Conservation (phyloP, 1,139 yeast genomes). For the Sugiyamaella japonica region DNA sequence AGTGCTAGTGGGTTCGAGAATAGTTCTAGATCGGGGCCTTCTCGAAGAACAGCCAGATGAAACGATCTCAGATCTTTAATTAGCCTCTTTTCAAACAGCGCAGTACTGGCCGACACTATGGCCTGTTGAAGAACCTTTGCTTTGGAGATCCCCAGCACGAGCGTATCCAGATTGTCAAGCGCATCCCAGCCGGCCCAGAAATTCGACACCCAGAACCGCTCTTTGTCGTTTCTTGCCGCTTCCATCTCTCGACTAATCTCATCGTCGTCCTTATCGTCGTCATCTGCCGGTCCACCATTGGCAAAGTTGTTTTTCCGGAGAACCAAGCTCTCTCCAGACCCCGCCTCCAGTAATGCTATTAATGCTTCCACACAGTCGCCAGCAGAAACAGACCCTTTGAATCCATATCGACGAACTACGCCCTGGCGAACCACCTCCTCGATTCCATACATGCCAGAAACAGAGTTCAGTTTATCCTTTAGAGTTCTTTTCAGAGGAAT, state of each 20-base stretch:
- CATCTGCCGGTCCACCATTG: conserved; percentile 23
- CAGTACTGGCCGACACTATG: conserved; percentile 87
- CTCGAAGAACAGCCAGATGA: conserved; percentile 83
- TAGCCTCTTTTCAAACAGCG: conserved; percentile 76
- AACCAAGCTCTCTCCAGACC: conserved; percentile 23
- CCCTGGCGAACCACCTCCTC: conserved; percentile 86
- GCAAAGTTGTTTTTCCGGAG: conserved; percentile 15
- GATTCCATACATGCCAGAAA: conserved; percentile 73
- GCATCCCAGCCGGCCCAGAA: conserved; percentile 98
- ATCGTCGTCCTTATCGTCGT: conserved; percentile 21
- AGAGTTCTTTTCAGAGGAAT: conserved; percentile 72
- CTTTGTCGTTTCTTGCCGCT: conserved; percentile 9
- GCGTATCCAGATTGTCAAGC: conserved; percentile 60
- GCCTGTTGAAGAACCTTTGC: conserved; percentile 83
- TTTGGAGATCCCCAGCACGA: conserved; percentile 68
- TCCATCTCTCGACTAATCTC: conserved; percentile 2
- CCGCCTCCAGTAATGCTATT: conserved; percentile 73
- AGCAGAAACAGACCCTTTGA: conserved; percentile 82
- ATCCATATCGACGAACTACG: conserved; percentile 82
- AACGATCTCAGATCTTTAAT: conserved; percentile 79
- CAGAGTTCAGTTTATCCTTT: conserved; percentile 65
- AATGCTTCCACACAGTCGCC: conserved; percentile 91
- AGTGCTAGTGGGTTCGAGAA: conserved; percentile 86
- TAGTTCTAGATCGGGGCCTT: conserved; percentile 77
- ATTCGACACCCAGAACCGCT: conserved; percentile 65